A percentile compares a stretch with the other conserved stretches of the same genome.
These are phyloP conservation scores for Boeremia exigua DNA, from an alignment of 2,329 filamentous ascomycete species.

Conservation along the genomic window DNA sequence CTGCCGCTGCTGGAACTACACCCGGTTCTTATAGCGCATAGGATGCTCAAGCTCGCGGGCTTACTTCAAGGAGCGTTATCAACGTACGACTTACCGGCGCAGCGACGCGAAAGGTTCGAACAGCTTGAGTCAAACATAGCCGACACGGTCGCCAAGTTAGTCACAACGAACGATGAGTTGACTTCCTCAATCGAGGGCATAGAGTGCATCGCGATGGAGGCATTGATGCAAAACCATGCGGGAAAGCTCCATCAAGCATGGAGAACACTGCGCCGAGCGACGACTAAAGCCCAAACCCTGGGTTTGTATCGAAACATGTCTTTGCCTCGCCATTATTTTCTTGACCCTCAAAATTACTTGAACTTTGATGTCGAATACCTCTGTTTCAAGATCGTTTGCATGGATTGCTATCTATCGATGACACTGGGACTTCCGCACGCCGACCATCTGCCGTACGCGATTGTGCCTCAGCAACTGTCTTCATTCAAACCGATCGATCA, in stretches of 20 bases:
- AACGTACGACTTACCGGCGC: neutral
- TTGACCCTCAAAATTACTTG: slow-evolving; percentile 16
- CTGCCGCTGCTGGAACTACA: slow-evolving; percentile 29
- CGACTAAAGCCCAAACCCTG: slow-evolving; percentile 52
- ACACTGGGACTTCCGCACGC: slow-evolving; percentile 51
- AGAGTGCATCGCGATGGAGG: slow-evolving; percentile 53
- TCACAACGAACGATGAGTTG: slow-evolving; percentile 51
- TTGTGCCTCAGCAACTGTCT: neutral
- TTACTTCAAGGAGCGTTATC: slow-evolving; percentile 28
- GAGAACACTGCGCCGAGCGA: slow-evolving; percentile 48
- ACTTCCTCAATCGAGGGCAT: slow-evolving; percentile 50
- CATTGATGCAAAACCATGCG: slow-evolving; percentile 46
- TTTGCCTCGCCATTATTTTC: slow-evolving; percentile 39
- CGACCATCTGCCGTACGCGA: neutral
- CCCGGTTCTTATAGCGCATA: slow-evolving; percentile 43
- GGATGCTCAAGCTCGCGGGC: slow-evolving; percentile 42
- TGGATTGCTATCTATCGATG: slow-evolving; percentile 50
- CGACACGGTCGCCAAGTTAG: slow-evolving; percentile 36
- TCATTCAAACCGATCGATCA: slow-evolving; percentile 21
- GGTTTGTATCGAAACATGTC: slow-evolving; percentile 48
- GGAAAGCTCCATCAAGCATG: slow-evolving; percentile 53
- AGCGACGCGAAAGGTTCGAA: neutral
- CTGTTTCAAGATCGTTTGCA: slow-evolving; percentile 50
- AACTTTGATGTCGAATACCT: slow-evolving; percentile 20
- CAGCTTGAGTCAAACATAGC: slow-evolving; percentile 11